Base-by-base conservation (phyloP, 495 filamentous ascomycete genomes). In the Parathielavia hyrcaniae region DNA sequence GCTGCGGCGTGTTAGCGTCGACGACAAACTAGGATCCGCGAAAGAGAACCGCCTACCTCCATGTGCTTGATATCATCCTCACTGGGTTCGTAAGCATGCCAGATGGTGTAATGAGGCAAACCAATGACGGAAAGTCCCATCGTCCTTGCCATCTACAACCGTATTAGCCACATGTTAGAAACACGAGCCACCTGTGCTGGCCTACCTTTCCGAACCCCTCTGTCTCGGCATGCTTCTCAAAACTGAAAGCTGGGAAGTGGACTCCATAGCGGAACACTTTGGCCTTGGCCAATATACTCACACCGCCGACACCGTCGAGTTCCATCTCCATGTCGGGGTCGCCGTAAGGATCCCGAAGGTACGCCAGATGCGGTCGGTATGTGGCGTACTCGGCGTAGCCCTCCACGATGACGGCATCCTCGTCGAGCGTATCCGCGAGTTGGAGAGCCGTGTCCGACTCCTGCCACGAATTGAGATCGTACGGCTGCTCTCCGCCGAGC, bases 301-400 rank as follows among this genome's bases (percentile, higher is more conserved):
- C 93, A 65, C 93, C 93, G 48, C 93, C 93, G 17, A 99, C 90
- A 53, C 93, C 93, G 65, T 99, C 93, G 62, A 99, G 90, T 63
- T 99, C 95, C 93, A 99, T 97, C 71, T 99, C 95, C 86, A 97
- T 95, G 71, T 99, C 95, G 2, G 91, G 91, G 64, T 99, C 92
- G 36, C 95, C 95, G 64, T 96, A 97, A 2, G 95, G 95, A 69
- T 99, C 95, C 16, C 95, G 85, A 2, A 99, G 82, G 68, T 99
- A 99, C 39, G 95, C 95, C 53, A 99, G 79, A 80, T 99, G 95
- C 23, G 95, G 95, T 55, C 95, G 79, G 92, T 93, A 99, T 2
- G 95, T 99, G 20, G 95, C 95, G 68, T 99, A 99, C 76, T 99
- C 95, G 38, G 95, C 95, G 66, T 99, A 99, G 23, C 95, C 95